Evolutionary conservation across 176 grass and related monocot genomes (phyloP), one percentile per base, ranked within the genome.

Genomic region (Areca catechu): DNA sequence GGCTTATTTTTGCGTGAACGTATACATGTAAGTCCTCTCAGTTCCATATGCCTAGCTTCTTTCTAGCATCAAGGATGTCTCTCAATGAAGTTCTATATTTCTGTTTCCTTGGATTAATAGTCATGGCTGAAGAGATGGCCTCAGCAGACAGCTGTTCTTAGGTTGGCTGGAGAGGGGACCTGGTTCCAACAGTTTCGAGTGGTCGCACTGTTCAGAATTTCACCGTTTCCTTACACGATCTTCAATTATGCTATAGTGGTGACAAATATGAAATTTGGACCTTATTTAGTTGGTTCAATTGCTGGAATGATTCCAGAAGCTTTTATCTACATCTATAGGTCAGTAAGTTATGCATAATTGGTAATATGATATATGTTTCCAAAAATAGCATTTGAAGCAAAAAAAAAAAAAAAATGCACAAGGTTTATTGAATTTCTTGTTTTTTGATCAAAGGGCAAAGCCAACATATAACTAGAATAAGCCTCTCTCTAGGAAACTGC

Each of bases 301-400:
- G 70, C 74, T 28, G 93, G 93, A 51, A 92, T 98, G 93, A 64
- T 98, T 28, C 93, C 93, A 37, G 93, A 92, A 51, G 72, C 85
- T 14, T 80, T 98, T 56, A 18, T 92, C 76, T 92, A 98, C 58
- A 92, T 98, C 48, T 92, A 98, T 61, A 98, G 87, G 93, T 98
- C 60, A 55, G 66, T 63, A 50, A 58, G 22, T 66, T 37, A 12
- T 47, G n/a, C 34, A 0, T 23, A 52, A 30, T 7, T 43, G 34
- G 34, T 43, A 43, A 10, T 14, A 3, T 12, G 10, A 43, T 9
- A 43, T 43, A 12, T 12, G 10, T 43, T 43, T 43, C 34, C 34
- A 43, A 12, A 30, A 9, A 43, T 9, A 43, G 34, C 34, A 43
- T 43, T 43, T 43, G 34, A 43, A 43, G 10, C 5, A 30, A 30